Evolutionary conservation across 768 basidiomycete species (phyloP).

Genomic region (Lactifluus hygrophoroides): DNA sequence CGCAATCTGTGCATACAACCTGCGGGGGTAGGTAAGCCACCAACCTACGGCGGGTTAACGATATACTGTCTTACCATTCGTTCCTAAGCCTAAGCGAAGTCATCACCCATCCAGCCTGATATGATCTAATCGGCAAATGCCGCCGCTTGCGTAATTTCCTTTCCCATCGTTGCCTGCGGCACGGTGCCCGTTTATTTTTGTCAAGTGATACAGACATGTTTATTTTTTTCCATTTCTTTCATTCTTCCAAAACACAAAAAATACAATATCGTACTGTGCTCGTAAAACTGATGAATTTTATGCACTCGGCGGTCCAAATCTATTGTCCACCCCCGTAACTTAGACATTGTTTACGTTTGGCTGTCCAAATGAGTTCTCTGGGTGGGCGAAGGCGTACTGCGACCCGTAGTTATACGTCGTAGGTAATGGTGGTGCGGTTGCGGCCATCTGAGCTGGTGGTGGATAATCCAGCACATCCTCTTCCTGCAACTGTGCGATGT

Average conservation of each 20-base stretch:
- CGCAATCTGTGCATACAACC: slow-evolving; percentile 66
- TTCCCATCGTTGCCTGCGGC: too few species aligned
- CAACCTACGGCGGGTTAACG: background rate
- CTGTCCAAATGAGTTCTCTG: slow-evolving; percentile 4
- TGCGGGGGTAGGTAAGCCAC: slow-evolving; percentile 12
- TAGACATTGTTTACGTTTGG: background rate
- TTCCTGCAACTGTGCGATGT: slow-evolving; percentile 45
- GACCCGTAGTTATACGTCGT: slow-evolving; percentile 15
- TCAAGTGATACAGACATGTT: background rate
- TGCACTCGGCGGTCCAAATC: background rate
- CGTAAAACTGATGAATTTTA: background rate
- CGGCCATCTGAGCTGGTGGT: slow-evolving; percentile 3
- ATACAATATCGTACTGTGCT: background rate
- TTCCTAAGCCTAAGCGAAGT: too few species aligned
- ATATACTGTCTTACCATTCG: slow-evolving; percentile 2
- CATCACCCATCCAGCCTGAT: too few species aligned
- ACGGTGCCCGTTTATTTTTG: background rate
- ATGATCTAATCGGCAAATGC: background rate
- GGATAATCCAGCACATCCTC: slow-evolving; percentile 29
- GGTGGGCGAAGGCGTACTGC: background rate
- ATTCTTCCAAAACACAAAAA: background rate
- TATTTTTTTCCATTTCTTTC: too few species aligned
- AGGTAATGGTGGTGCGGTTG: slow-evolving; percentile 6
- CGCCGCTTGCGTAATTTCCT: background rate
- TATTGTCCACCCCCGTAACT: background rate